A percentile compares a stretch with the other conserved stretches of the same genome.
Conservation (phyloP, 352 stramenopile species). For the Globisporangium spinosum region DNA sequence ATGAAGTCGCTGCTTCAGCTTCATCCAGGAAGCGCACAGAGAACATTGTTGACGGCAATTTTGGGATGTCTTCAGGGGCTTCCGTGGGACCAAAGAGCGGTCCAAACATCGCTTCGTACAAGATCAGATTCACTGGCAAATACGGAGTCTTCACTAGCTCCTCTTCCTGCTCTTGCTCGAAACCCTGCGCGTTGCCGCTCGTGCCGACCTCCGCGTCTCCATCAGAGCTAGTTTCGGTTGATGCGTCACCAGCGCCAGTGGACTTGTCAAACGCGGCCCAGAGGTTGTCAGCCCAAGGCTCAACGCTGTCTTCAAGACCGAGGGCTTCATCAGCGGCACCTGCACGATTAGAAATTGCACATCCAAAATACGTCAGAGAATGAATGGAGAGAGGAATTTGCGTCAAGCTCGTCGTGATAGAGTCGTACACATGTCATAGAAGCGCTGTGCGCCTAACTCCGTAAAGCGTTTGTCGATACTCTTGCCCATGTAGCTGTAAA, state of each 20-base stretch:
- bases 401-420: not conserved
- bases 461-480: constrained; percentile 86
- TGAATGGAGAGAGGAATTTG: not conserved
- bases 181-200: not conserved
- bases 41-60: constrained; percentile 51
- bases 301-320: constrained; percentile 92
- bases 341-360: constrained; percentile 16
- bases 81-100: constrained; percentile 31
- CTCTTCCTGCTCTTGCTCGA: not conserved
- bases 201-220: constrained; percentile 8
- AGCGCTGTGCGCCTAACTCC: constrained; percentile 83
- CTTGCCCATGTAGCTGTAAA: constrained; percentile 80
- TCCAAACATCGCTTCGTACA: constrained; percentile 64
- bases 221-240: constrained; percentile 26
- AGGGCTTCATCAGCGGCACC: constrained; percentile 91
- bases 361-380: constrained; percentile 1
- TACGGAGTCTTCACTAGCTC: constrained; percentile 13
- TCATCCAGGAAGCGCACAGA: constrained; percentile 36
- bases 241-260: constrained; percentile 15
- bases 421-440: constrained; percentile 55
- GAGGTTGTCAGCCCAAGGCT: constrained; percentile 84
- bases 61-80: constrained; percentile 44
- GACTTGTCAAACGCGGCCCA: constrained; percentile 50
- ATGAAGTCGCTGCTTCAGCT: constrained; percentile 2
- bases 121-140: constrained; percentile 41